Conservation (phyloP, 345 rosid genomes). For the Linum usitatissimum region DNA sequence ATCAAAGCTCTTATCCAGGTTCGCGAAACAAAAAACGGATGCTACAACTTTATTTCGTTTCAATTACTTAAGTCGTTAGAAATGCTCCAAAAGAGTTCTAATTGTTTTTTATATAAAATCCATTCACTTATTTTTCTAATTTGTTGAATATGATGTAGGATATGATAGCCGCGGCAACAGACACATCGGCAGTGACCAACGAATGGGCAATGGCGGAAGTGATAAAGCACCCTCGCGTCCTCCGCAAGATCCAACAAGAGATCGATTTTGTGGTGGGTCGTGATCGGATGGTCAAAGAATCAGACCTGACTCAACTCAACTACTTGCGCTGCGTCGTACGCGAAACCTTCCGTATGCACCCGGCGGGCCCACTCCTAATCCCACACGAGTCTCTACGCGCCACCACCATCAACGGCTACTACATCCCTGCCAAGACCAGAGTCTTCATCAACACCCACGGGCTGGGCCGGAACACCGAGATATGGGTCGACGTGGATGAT, state of each 20-base stretch:
- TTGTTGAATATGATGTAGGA: no score
- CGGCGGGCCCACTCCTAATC: slow-evolving; percentile 85
- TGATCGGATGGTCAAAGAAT: slow-evolving; percentile 55
- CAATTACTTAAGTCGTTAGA: no score
- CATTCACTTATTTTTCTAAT: no score
- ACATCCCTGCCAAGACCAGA: slow-evolving; percentile 75
- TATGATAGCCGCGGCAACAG: slow-evolving; percentile 95
- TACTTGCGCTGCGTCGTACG: slow-evolving; percentile 89
- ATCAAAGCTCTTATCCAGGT: slow-evolving; percentile 92
- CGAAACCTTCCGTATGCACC: slow-evolving; percentile 89
- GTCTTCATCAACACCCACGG: slow-evolving; percentile 91
- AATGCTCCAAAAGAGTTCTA: no score
- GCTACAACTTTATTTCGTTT: no score
- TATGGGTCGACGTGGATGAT: slow-evolving; percentile 62
- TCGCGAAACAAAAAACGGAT: no score
- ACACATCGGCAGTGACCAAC: slow-evolving; percentile 86
- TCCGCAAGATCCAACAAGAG: slow-evolving; percentile 57
- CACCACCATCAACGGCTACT: slow-evolving; percentile 58
- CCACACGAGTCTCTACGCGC: slow-evolving; percentile 69
- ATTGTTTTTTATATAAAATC: no score
- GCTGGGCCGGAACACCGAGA: slow-evolving; percentile 56
- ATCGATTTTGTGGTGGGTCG: slow-evolving; percentile 56
- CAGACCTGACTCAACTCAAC: slow-evolving; percentile 54
- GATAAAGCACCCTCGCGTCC: slow-evolving; percentile 68
- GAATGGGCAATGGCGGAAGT: slow-evolving; percentile 99